Evolutionary conservation across 441 rosid genomes (phyloP).

Genomic region (Manihot esculenta): DNA sequence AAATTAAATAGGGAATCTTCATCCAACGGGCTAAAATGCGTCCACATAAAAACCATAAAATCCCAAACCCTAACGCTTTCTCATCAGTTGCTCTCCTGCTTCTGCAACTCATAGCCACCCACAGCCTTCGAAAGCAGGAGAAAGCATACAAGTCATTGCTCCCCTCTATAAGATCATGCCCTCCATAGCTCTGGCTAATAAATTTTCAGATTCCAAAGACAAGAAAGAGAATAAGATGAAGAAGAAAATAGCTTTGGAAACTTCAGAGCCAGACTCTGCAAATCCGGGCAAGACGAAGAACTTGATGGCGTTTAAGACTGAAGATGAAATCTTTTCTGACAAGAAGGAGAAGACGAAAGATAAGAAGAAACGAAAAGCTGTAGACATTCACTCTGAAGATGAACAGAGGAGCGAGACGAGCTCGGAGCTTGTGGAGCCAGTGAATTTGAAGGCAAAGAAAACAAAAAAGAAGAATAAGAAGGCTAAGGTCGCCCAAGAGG

Average conservation of each 20-base stretch:
- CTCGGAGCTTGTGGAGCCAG: slow-evolving; percentile 68
- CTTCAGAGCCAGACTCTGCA: slow-evolving; percentile 22
- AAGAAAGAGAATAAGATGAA: slow-evolving; percentile 66
- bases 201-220: slow-evolving; percentile 9
- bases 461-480: slow-evolving; percentile 61
- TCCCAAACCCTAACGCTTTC: slow-evolving; percentile 29
- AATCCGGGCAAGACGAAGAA: slow-evolving; percentile 35
- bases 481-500: slow-evolving; percentile 34
- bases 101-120: slow-evolving; percentile 31
- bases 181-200: slow-evolving; percentile 41
- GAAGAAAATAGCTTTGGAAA: slow-evolving; percentile 44
- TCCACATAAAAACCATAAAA: slow-evolving; percentile 29
- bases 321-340: slow-evolving; percentile 19
- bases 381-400: slow-evolving; percentile 40
- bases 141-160: neutral
- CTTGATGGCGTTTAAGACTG: slow-evolving; percentile 24
- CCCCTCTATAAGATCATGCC: slow-evolving; percentile 42
- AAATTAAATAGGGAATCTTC: slow-evolving; percentile 4
- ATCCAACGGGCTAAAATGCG: slow-evolving; percentile 37
- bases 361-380: slow-evolving; percentile 56
- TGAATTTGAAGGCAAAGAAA: slow-evolving; percentile 33
- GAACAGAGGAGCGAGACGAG: slow-evolving; percentile 67
- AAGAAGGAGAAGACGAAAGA: slow-evolving; percentile 44
- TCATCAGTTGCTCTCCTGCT: slow-evolving; percentile 43
- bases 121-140: slow-evolving; percentile 37